Base-by-base conservation (phyloP, 1,284 basidiomycete species). In the Apiotrichum akiyoshidainum region DNA sequence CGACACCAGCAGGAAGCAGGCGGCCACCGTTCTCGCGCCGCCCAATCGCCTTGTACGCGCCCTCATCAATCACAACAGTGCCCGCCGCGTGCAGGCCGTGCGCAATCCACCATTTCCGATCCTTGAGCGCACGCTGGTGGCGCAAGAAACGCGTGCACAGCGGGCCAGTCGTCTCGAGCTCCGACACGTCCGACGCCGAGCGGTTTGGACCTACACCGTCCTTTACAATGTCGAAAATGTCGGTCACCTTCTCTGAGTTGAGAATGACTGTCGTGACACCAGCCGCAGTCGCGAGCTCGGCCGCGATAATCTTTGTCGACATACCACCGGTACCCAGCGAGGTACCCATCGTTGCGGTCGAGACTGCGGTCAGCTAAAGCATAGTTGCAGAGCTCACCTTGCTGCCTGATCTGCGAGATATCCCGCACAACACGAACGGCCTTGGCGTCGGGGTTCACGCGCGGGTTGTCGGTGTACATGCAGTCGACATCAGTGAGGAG, bases 301-400 rank as follows among this genome's bases (percentile, higher is more conserved):
- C 95, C 1, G 95, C 95, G 63, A 99, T 96, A 60, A 99, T 85
- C 74, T 99, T 99, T 8, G 96, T 99, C 79, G 96, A 92, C 96
- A 99, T 99, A 7, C 96, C 96, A 1, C 95, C 96, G 2, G 96
- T 99, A 0, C 95, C 96, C 13, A 99, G 83, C 63, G 85, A 90
- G 0, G 92, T 94, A 0, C 95, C 96, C 7, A 95, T 82, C 0
- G 93, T 97, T 3, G 86, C 85, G 0, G 93, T 96, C 68, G 89
- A 91, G 4, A 98, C 94, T 93, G 49, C 42, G 19, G n/a, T 57
- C 19, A 51, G 59, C 19, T 40, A 33, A 42, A 46, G 46, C 33
- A 54, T n/a, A n/a, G n/a, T n/a, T n/a, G 49, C 14, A 9, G 21
- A 49, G 34, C 77, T 44, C 57, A 91, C 92, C 92, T 83, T 90